Evolutionary conservation across 2,329 filamentous ascomycete species (phyloP), one percentile per base, ranked within the genome.

Genomic region (Scolecobasidium constrictum): DNA sequence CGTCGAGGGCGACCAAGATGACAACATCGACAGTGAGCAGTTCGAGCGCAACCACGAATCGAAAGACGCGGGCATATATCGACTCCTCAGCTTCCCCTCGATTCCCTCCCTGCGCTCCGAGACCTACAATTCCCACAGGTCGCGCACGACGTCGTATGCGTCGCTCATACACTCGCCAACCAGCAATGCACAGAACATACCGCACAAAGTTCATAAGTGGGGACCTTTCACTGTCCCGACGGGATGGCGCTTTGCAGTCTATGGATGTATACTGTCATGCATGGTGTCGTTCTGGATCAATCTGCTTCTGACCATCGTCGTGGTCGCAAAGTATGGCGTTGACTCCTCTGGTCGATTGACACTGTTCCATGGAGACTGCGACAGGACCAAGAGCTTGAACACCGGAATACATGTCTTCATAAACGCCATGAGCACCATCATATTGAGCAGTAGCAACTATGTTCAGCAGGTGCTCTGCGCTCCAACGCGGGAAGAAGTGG

Each of bases 401-500:
- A 39, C 22, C 13, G 41, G 37, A 28, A 18, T 52, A 1, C 51
- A 52, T 39, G 28, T 53, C n/a, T 22, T 46, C 38, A 53, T 56
- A 33, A 56, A 56, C 36, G 33, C 48, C n/a, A 31, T 54, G 2
- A 48, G 48, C 18, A 52, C 50, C 3, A 13, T 51, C n/a, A 39
- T 56, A 9, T 43, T 53, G 2, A 43, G 43, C 11, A 47, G 49
- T 5, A 50, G 50, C 40, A 57, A 54, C 40, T 56, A 54, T 35
- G 44, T 22, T 42, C 53, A 52, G 50, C 54, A 56, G 35, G 47
- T 42, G 23, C 45, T 55, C 11, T 37, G 38, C 3, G 48, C 54
- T 4, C 50, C 54, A 13, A 50, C 54, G n/a, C 46, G 55, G 15
- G 33, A 35, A 33, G 53, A 56, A 9, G 42, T 57, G n/a, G 47